Conservation (phyloP, 495 filamentous ascomycete species). For the Annulohypoxylon moriforme region DNA sequence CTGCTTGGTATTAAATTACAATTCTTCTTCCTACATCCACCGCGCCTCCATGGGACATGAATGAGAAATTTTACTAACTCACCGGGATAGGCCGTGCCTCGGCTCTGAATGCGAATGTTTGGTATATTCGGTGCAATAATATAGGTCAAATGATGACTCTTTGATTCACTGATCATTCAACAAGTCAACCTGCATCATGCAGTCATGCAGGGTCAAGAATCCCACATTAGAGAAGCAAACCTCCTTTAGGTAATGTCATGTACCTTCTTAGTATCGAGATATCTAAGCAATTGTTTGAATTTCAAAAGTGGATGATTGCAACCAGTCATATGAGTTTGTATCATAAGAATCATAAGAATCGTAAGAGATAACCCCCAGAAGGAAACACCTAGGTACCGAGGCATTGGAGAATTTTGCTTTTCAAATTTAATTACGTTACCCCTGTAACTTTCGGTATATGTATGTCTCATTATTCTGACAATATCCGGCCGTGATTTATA, state of each 20-base stretch:
- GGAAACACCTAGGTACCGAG: slow-evolving; percentile 5
- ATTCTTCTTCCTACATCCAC: background rate
- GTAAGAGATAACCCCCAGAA: background rate
- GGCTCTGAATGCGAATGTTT: background rate
- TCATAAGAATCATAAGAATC: background rate
- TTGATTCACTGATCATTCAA: slow-evolving; percentile 1
- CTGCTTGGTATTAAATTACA: background rate
- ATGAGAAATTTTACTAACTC: slow-evolving; percentile 4
- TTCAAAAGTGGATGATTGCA: background rate
- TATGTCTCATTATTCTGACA: background rate
- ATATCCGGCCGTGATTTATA: background rate
- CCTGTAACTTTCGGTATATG: background rate
- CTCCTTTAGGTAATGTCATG: background rate
- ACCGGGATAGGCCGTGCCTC: slow-evolving; percentile 12
- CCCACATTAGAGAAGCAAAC: background rate
- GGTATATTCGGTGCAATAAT: slow-evolving; percentile 3
- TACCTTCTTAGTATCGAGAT: background rate
- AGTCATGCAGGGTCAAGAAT: slow-evolving; percentile 8
- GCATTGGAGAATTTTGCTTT: background rate
- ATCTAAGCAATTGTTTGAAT: background rate
- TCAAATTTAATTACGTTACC: background rate
- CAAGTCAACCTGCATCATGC: slow-evolving; percentile 15
- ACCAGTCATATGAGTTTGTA: background rate
- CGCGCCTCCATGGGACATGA: background rate
- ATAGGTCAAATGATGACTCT: slow-evolving; percentile 12